Evolutionary conservation across 177 flowering plant species (phyloP), one percentile per base, ranked within the genome.

Genomic region (Telopea speciosissima): DNA sequence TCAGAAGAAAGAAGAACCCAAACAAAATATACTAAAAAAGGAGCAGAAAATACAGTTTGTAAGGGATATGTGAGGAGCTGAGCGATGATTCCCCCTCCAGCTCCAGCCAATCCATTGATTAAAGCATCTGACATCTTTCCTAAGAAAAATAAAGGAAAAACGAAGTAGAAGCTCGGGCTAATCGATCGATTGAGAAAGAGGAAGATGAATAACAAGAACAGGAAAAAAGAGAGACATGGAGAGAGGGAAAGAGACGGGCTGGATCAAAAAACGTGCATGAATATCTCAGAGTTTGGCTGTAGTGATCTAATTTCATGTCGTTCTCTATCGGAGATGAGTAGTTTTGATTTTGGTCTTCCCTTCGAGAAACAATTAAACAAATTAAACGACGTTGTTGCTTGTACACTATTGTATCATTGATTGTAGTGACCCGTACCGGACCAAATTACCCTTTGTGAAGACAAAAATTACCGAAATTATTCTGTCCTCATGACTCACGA

Each of bases 41-140:
- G 25, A 4, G n/a, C 24, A 22, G 36, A 49, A 8, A 67, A 44
- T 76, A 93, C 98, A 12, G 97, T 93, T 85, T 91, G 98, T 9
- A 93, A 89, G 58, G 98, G 98, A 69, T 90, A 93, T 0, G 97
- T 93, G 82, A 91, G 82, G 78, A 93, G 91, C 76, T 93, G 98
- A 77, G 98, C 96, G 68, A 93, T 86, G 84, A 93, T 93, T 69
- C 97, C 98, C 19, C 96, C 98, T 36, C 98, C 98, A 62, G 98
- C 98, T 23, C 98, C 98, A 67, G 98, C 90, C 73, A 93, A 80
- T 24, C 98, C 98, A 74, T 93, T 93, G 86, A 93, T 89, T 84
- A 90, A 69, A 65, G 98, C 98, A 78, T 93, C 97, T 14, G 97
- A 93, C 98, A 93, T 91, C 62, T 45, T 74, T 70, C 74, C 16